A percentile compares a stretch with the other conserved stretches of the same genome.
These are phyloP conservation scores for Diplodia intermedia DNA, from an alignment of 2,329 filamentous ascomycete genomes.

Conservation along the genomic window DNA sequence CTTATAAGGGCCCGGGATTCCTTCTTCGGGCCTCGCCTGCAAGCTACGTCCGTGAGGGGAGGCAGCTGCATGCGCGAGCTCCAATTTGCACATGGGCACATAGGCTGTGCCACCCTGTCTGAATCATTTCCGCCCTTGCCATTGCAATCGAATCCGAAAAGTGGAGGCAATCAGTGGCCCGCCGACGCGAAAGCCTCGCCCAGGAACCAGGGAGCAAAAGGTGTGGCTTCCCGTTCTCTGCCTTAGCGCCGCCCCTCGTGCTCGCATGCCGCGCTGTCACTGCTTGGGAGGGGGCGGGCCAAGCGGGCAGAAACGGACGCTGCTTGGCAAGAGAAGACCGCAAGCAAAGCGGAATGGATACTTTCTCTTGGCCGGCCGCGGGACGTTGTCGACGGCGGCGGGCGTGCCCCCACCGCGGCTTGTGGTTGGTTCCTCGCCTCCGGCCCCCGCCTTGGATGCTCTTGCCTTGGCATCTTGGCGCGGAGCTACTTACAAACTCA, in stretches of 20 bases:
- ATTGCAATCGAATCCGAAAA: not conserved
- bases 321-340: not conserved
- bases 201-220: too few relatives aligned
- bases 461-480: conserved; percentile 20
- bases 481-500: not conserved
- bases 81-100: not conserved
- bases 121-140: too few relatives aligned
- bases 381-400: not conserved
- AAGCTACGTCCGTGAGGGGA: not conserved
- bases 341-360: not conserved
- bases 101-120: conserved; percentile 8
- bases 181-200: too few relatives aligned
- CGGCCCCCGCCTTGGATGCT: not conserved
- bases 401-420: not conserved
- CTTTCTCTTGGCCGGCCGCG: conserved; percentile 10
- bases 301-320: conserved; percentile 1
- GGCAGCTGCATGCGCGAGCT: not conserved
- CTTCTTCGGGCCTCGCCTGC: not conserved
- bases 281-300: not conserved
- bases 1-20: conserved; percentile 8
- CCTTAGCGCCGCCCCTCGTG: conserved; percentile 9
- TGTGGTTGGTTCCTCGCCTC: not conserved
- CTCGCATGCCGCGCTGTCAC: conserved; percentile 13
- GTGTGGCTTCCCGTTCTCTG: too few relatives aligned
- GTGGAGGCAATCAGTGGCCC: not conserved